Percentiles rank a stretch among this genome's conserved stretches.
Conservation (phyloP, 148 eudicot species). For the Camellia granthamiana region DNA sequence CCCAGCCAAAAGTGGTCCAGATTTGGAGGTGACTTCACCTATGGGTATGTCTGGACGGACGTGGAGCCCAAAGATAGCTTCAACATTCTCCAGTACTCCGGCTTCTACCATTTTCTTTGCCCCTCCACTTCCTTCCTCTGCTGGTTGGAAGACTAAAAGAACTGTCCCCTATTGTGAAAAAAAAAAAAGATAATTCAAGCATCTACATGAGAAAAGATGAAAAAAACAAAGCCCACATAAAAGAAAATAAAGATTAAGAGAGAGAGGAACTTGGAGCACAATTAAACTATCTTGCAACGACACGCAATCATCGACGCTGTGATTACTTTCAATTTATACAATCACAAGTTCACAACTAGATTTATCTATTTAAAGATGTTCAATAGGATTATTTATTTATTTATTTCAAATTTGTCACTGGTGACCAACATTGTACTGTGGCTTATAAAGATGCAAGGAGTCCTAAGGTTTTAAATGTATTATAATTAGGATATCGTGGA, state of each 20-base stretch:
- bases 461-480: background rate
- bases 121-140: slow-evolving; percentile 70
- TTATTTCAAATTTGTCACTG: background rate
- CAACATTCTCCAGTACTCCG: slow-evolving; percentile 49
- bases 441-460: background rate
- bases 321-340: background rate
- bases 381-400: background rate
- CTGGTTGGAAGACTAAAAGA: slow-evolving; percentile 68
- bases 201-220: too few relatives aligned
- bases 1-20: slow-evolving; percentile 56
- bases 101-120: slow-evolving; percentile 53
- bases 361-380: background rate
- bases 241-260: background rate
- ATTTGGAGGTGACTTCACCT: slow-evolving; percentile 35
- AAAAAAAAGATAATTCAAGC: slow-evolving; percentile 4
- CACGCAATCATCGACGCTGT: background rate
- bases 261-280: background rate
- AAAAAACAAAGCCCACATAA: background rate
- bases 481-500: too few relatives aligned
- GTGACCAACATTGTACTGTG: background rate
- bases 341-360: background rate
- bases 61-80: slow-evolving; percentile 67
- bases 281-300: background rate
- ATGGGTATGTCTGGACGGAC: slow-evolving; percentile 28
- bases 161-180: slow-evolving; percentile 47